Evolutionary conservation across 164 flowering plant genomes (phyloP).

Genomic region (Taxillus chinensis): DNA sequence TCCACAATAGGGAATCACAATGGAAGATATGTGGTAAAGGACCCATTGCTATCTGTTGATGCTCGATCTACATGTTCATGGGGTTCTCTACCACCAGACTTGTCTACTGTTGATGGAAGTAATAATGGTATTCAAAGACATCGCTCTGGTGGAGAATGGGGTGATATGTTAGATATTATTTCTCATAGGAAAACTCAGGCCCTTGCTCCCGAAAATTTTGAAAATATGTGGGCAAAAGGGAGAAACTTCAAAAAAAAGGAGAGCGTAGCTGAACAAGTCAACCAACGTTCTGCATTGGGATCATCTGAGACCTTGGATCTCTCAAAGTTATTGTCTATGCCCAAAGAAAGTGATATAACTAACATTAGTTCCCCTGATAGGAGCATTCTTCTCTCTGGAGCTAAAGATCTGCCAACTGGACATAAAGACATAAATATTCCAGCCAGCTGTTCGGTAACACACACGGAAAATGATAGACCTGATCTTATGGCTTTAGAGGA

Average conservation of each 20-base stretch:
- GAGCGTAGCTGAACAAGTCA: conserved; percentile 25
- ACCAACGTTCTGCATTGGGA: conserved; percentile 18
- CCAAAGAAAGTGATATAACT: conserved; percentile 14
- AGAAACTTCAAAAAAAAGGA: conserved; percentile 63
- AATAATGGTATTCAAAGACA: conserved; percentile 20
- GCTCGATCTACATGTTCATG: conserved; percentile 56
- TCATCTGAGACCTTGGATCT: conserved; percentile 15
- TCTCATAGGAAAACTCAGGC: conserved; percentile 73
- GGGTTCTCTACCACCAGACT: conserved; percentile 39
- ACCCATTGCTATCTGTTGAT: conserved; percentile 70
- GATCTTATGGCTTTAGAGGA: conserved; percentile 28
- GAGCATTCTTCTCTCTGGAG: conserved; percentile 10
- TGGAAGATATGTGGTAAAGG: conserved; percentile 39
- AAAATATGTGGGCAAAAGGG: conserved; percentile 97
- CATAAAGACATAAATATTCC: conserved; percentile 10
- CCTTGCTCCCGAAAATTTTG: conserved; percentile 94
- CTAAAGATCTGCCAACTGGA: conserved; percentile 5
- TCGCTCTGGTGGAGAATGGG: conserved; percentile 82
- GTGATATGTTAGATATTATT: conserved; percentile 63
- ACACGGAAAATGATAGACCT: conserved; percentile 32
- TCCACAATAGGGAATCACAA: conserved; percentile 17
- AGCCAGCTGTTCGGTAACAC: conserved; percentile 13
- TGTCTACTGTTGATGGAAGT: conserved; percentile 21
- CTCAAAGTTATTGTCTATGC: conserved; percentile 13
- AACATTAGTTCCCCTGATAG: conserved; percentile 15